Evolutionary conservation across 208 protist species (phyloP), one percentile per base, ranked within the genome.

Genomic region (Phytomonas francai): DNA sequence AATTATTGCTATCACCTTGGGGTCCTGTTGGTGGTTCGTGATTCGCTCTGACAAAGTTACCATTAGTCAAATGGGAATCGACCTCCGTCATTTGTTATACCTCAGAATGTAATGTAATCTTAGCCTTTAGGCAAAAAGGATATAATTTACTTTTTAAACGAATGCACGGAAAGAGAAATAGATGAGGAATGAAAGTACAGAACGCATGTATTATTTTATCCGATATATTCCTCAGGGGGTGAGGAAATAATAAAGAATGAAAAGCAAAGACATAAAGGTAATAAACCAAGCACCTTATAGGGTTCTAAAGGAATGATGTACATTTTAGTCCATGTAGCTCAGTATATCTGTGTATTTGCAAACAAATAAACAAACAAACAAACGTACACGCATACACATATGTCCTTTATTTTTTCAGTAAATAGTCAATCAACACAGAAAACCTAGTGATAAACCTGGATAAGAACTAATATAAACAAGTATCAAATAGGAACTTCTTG

Each of bases 331-430:
- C 28, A 30, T 36, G 22, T 31, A 31, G 31, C 31, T 36, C 30
- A 22, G 14, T 7, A 36, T 36, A 62, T 30, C 6, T 28, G 31
- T 31, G 31, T 22, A 62, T 62, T 31, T 32, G 54, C 34, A 67
- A 29, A 67, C 63, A 67, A 29, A 67, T 33, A 65, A 29, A 33
- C 60, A 65, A 29, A 33, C 60, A 65, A 29, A 19, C 62, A 42
- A 32, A 3, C 29, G 54, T 5, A 66, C 31, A 66, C 57, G 27
- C 39, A 63, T 29, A 34, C 67, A 63, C 27, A 49, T 42, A 71
- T 42, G 3, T 36, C 25, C 31, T 2, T 58, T 58, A 67, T 30
- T 22, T 54, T 54, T 54, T 25, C 22, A 25, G 45, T 54, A 54
- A 25, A 54, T 54, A 54, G 25, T 54, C 45, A 22, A 19, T 19